Conservation (phyloP, 202 grass and related monocot species). For the Musa balbisiana region DNA sequence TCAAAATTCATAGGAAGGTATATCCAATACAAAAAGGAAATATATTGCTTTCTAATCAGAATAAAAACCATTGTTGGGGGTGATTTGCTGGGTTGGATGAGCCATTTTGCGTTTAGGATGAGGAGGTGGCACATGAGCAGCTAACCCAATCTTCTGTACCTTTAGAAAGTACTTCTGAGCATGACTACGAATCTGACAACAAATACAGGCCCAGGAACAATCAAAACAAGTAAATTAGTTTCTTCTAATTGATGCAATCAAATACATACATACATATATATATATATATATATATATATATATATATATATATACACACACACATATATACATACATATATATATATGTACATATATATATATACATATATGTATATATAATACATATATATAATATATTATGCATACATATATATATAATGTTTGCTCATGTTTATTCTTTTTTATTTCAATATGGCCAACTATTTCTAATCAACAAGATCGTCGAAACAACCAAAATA, state of each 20-base stretch:
- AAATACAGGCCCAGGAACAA: neutral
- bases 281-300: too few species aligned
- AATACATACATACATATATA: neutral
- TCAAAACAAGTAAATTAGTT: neutral
- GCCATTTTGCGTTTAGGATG: slow-evolving; percentile 38
- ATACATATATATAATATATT: too few species aligned
- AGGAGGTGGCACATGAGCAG: slow-evolving; percentile 49
- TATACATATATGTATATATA: neutral
- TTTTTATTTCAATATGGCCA: too few species aligned
- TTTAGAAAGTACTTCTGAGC: slow-evolving; percentile 96
- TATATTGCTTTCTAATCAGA: slow-evolving; percentile 5
- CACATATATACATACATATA: too few species aligned
- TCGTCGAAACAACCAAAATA: too few species aligned
- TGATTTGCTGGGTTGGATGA: slow-evolving; percentile 26
- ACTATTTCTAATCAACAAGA: too few species aligned
- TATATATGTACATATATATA: too few species aligned
- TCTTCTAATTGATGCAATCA: neutral
- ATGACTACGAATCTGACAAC: slow-evolving; percentile 80
- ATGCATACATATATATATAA: too few species aligned
- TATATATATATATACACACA: too few species aligned
- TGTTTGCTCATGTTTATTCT: too few species aligned
- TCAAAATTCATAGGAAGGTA: neutral
- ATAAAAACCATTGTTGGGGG: slow-evolving; percentile 10
- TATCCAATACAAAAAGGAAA: neutral
- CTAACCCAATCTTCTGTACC: slow-evolving; percentile 72